Base-by-base conservation (phyloP, 305 asterid species). In the Salvia sclarea region DNA sequence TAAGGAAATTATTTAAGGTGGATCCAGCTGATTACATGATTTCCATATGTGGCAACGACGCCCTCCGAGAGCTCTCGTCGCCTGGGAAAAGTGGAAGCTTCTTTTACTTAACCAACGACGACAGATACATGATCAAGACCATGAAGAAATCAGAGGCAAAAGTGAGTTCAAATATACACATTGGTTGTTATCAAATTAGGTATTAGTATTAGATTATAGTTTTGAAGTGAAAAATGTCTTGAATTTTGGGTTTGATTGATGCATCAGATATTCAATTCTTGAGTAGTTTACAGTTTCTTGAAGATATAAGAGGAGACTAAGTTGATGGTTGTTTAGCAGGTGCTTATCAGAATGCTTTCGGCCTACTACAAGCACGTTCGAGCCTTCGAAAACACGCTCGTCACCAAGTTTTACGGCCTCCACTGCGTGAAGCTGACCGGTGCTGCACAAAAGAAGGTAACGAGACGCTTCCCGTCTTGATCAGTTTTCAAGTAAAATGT, bases 61-160 rank as follows among this genome's bases (percentile, higher is more conserved):
- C 98, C 24, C 95, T 92, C 28, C 80, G 98, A 35, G 98, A 92
- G 84, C 96, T 92, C 37, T 92, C 98, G 6, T 92, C 98, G 9
- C 98, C 98, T 2, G 97, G 98, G 64, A 92, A 92, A 79, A 92
- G 98, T 74, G 98, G 98, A 63, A 92, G 98, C 74, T 88, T 92
- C 74, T 92, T 92, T 76, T 92, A 92, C 86, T 79, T 92, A 79
- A 92, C 98, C 30, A 81, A 88, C 54, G 98, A 92, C 53, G 97
- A 92, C 75, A 88, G 77, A 79, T 92, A 88, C 83, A 88, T 92
- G 96, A 92, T 92, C 49, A 92, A 92, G 80, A 92, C 98, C 44
- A 84, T 92, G 92, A 92, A 88, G 72, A 92, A 92, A 35, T 73
- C 98, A 2, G 98, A 92, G 88, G 98, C 86, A 63, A 92, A 92